Base-by-base conservation (phyloP, 2,329 filamentous ascomycete species). In the Colletotrichum navitas region DNA sequence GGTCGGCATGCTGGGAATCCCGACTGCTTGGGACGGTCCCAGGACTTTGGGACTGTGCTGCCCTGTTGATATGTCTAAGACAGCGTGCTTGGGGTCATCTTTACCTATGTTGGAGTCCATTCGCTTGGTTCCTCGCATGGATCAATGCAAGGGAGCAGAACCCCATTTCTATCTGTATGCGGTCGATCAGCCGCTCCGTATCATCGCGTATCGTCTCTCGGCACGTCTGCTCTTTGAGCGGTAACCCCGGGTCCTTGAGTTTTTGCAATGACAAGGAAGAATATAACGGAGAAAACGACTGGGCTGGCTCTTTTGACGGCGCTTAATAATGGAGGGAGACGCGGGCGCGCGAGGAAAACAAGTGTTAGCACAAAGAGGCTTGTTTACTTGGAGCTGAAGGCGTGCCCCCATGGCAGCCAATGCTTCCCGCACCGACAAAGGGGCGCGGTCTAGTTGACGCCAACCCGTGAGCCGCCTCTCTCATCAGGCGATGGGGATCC, bases 341-440 rank as follows among this genome's bases (percentile, higher is more conserved):
- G 24, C 12, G 55, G 45, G 55, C 18, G 49, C n/a, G 5, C 11
- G 18, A n/a, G 43, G 26, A 34, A 16, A 34, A 59, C 29, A 65
- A 12, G 1, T 12, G 43, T n/a, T 47, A 47, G 45, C 45, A 24
- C 4, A 61, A 32, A 18, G 45, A 24, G 55, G 55, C 63, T 39
- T 26, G 24, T 11, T 16, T 29, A 14, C 34, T 36, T 7, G 29
- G 18, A 52, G 63, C 55, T 52, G 55, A 52, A 24, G 54, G 34
- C 54, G 54, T 36, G 12, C 21, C 16, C 11, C 26, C 39, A 14
- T 26, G 39, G 56, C 64, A 41, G 47, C 18, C 26, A 45, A 26
- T 26, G 47, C 56, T n/a, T 52, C 21, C n/a, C 36, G 56, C 56
- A 43, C 56, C n/a, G 55, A 52, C 55, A n/a, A 36, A 26, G 63